Percentiles rank a stretch among this genome's conserved stretches.
Conservation (phyloP, 805 yeast genomes). For the Pichia membranifaciens region DNA sequence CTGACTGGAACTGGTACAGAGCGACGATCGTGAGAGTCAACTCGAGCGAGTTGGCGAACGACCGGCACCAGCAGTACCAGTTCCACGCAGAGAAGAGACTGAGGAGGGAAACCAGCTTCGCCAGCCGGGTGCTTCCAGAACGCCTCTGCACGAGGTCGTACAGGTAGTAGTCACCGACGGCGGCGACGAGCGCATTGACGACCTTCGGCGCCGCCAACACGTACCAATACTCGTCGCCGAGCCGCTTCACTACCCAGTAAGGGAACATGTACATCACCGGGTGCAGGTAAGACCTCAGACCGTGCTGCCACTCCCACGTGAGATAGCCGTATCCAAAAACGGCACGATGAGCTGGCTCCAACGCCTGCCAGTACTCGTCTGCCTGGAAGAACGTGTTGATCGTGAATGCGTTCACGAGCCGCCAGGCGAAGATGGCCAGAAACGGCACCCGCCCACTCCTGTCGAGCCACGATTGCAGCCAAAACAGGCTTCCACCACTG, state of each 20-base stretch:
- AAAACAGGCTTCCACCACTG: background rate
- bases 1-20: conserved; percentile 54
- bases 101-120: conserved; percentile 40
- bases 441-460: background rate
- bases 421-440: conserved; percentile 30
- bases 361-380: conserved; percentile 88
- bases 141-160: conserved; percentile 36
- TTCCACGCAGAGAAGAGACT: conserved; percentile 70
- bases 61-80: conserved; percentile 73
- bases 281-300: conserved; percentile 71
- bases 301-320: conserved; percentile 92
- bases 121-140: conserved; percentile 29
- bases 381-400: conserved; percentile 85
- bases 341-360: conserved; percentile 82
- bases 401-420: conserved; percentile 59
- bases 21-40: conserved; percentile 63
- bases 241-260: conserved; percentile 30
- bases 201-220: conserved; percentile 57
- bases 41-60: conserved; percentile 83
- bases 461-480: background rate
- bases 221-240: conserved; percentile 22
- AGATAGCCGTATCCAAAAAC: conserved; percentile 75
- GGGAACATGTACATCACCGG: conserved; percentile 63
- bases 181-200: conserved; percentile 61
- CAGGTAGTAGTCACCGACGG: conserved; percentile 61